Base-by-base conservation (phyloP, 2,329 filamentous ascomycete genomes). In the Helminthosporium solani region DNA sequence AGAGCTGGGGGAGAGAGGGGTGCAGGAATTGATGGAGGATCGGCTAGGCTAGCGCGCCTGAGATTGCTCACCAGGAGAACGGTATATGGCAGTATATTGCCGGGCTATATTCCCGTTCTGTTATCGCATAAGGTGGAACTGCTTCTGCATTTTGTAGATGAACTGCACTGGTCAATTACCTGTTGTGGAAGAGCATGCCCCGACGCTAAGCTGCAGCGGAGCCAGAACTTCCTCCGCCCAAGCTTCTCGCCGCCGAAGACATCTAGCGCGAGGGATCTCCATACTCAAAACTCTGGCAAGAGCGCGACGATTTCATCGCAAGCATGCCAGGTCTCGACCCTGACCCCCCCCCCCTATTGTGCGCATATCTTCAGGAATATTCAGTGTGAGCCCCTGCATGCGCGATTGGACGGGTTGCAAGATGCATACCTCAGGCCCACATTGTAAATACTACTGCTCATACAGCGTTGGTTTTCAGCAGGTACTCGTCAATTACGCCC, bases 1-100 rank as follows among this genome's bases (percentile, higher is more conserved):
- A 3, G 94, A 99, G 73, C 68, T 97, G 60, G 78, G 78, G 43
- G 86, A 89, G 60, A 84, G 82, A 65, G 83, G 84, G 30, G 80
- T 89, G 23, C 76, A 78, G 44, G 87, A 90, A 60, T 71, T 95
- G 45, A 82, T 87, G 80, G 84, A 83, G 53, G 87, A 90, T 70
- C 79, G 89, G 60, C 75, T 90, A 39, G 70, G 66, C 40, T 72
- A 67, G 58, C 30, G 58, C 30, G 43, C 47, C 46, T 56, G 54
- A 56, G 42, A 21, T 20, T 31, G n/a, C 35, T 14, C 35, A n/a
- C 33, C 31, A 16, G 28, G 27, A 28, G 36, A 30, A 35, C 19
- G n/a, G 21, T 33, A 8, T n/a, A 6, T 14, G 16, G 18, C 19
- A 9, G 21, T 33, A 8, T 5, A 20, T 21, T 38, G n/a, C 19